phyloP scores from a whole-genome alignment of 176 grass and related monocot species.

The Phoenix dactylifera region DNA sequence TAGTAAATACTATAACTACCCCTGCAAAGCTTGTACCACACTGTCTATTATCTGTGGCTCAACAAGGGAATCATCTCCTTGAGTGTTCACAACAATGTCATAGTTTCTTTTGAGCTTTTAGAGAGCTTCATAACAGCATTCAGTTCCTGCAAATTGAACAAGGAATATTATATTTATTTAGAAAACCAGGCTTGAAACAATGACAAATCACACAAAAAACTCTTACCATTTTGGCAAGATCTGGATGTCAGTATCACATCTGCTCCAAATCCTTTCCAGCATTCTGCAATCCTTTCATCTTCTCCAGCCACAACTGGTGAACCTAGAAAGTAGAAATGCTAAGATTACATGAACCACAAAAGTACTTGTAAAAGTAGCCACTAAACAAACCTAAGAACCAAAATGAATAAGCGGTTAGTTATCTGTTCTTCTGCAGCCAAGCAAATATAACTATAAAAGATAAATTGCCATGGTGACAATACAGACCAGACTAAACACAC shows the following conservation, averaged over 20 bases:
- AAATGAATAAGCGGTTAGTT: too few species aligned
- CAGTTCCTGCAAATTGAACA: constrained; percentile 48
- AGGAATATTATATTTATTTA: constrained; percentile 6
- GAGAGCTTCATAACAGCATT: too few species aligned
- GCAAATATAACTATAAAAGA: too few species aligned
- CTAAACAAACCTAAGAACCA: too few species aligned
- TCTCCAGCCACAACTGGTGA: constrained; percentile 69
- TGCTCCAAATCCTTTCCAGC: constrained; percentile 91
- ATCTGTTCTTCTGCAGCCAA: too few species aligned
- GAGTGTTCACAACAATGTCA: too few species aligned
- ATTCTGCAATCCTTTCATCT: constrained; percentile 81
- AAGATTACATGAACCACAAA: too few species aligned
- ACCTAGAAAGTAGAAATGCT: too few species aligned
- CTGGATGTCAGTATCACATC: constrained; percentile 93
- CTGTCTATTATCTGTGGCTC: constrained; percentile 97
- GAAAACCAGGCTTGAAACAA: constrained; percentile 2
- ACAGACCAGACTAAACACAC: too few species aligned
- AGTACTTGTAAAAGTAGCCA: too few species aligned
- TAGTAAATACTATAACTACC: constrained; percentile 28
- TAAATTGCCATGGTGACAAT: too few species aligned
- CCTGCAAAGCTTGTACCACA: constrained; percentile 86
- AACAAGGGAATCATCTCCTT: constrained; percentile 91
- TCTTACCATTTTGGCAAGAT: constrained; percentile 77
- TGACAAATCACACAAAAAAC: neutral
- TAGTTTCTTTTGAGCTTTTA: too few species aligned